Percentiles rank a stretch among this genome's conserved stretches.
Conservation (phyloP, 495 filamentous ascomycete species). For the Penicillium riverlandense region DNA sequence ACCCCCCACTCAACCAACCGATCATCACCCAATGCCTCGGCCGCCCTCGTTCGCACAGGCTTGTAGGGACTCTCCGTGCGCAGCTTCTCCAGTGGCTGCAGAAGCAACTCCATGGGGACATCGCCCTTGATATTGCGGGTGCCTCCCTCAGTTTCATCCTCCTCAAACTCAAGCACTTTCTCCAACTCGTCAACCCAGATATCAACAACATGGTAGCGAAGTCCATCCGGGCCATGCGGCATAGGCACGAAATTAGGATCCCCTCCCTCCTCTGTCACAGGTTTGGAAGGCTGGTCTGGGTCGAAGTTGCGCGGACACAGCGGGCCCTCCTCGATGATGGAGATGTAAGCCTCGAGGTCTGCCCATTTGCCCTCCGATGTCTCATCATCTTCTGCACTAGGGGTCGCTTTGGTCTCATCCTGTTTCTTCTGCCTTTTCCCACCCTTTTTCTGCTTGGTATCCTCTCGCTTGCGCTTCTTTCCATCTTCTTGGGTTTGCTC, state of each 20-base stretch:
- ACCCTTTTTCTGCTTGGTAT: conserved; percentile 31
- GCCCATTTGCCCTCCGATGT: conserved; percentile 29
- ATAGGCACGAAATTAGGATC: conserved; percentile 29
- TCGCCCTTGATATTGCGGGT: conserved; percentile 27
- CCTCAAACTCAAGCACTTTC: conserved; percentile 51
- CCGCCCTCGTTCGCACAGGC: conserved; percentile 61
- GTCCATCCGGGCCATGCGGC: conserved; percentile 60
- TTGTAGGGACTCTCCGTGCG: conserved; percentile 56
- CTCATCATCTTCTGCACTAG: conserved; percentile 3
- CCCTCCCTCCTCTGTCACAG: conserved; percentile 12
- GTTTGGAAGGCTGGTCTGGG: conserved; percentile 19
- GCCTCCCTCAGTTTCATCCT: conserved; percentile 19
- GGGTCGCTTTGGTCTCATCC: conserved; percentile 5
- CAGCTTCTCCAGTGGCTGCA: conserved; percentile 55
- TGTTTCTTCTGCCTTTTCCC: conserved; percentile 35
- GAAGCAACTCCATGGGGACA: conserved; percentile 43
- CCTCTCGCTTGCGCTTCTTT: conserved; percentile 24
- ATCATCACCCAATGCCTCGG: conserved; percentile 68
- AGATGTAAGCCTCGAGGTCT: conserved; percentile 33
- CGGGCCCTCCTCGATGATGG: conserved; percentile 36
- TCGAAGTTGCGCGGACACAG: conserved; percentile 39
- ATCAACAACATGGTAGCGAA: conserved; percentile 84
- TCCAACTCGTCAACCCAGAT: conserved; percentile 85
- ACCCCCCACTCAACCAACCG: conserved; percentile 55
- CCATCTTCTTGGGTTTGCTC: conserved; percentile 7